A percentile compares a stretch with the other conserved stretches of the same genome.
These are phyloP conservation scores for Pochonia chlamydosporia DNA, from an alignment of 2,329 filamentous ascomycete genomes.

Conservation along the genomic window DNA sequence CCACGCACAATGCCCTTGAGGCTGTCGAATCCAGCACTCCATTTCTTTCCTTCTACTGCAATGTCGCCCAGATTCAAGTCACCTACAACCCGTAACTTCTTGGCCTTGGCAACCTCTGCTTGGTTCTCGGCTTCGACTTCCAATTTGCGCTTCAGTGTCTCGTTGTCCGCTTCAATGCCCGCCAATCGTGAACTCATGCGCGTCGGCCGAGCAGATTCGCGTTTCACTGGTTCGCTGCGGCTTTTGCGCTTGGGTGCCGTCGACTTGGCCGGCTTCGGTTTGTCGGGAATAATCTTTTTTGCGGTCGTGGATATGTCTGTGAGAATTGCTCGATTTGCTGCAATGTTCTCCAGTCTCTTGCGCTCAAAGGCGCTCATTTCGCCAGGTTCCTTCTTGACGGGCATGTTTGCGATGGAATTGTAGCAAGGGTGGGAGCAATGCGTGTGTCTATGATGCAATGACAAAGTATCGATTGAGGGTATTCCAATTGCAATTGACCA, in stretches of 20 bases:
- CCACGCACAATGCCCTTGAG: slow-evolving; percentile 53
- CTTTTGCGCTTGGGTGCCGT: slow-evolving; percentile 26
- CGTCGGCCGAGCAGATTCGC: slow-evolving; percentile 42
- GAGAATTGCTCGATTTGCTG: slow-evolving; percentile 73
- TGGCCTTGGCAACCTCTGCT: slow-evolving; percentile 43
- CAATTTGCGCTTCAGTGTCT: slow-evolving; percentile 43
- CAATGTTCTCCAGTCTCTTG: slow-evolving; percentile 79
- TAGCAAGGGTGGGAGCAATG: not conserved
- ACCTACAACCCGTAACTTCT: slow-evolving; percentile 47
- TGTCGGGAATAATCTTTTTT: slow-evolving; percentile 57
- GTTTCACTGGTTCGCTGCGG: slow-evolving; percentile 37
- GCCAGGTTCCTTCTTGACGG: slow-evolving; percentile 34
- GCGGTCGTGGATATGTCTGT: slow-evolving; percentile 70
- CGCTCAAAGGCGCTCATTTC: slow-evolving; percentile 80
- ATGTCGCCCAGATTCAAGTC: slow-evolving; percentile 71
- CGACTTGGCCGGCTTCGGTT: slow-evolving; percentile 43
- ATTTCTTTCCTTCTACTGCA: slow-evolving; percentile 72
- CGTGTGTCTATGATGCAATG: not conserved
- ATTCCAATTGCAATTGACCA: no score
- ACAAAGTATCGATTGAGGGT: no score
- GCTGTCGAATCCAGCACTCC: slow-evolving; percentile 62
- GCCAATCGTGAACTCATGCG: slow-evolving; percentile 55
- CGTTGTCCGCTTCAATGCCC: slow-evolving; percentile 43
- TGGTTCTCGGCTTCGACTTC: slow-evolving; percentile 43
- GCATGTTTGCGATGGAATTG: slow-evolving; percentile 30